A percentile compares a stretch with the other conserved stretches of the same genome.
Evolutionary conservation across 371 early-diverging fungal species (phyloP).

Genomic region (Mortierella sp.): DNA sequence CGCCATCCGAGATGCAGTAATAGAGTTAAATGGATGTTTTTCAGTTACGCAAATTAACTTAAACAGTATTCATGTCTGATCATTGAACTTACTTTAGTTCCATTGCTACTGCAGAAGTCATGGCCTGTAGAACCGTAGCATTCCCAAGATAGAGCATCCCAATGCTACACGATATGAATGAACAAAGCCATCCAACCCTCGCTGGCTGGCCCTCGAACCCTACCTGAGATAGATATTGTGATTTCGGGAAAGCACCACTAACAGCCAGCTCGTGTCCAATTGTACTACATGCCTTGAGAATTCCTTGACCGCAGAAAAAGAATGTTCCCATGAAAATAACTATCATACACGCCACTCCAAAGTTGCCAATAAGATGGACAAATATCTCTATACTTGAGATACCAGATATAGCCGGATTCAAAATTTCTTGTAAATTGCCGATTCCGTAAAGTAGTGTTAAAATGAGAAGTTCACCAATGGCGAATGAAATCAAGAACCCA

Average conservation of each 20-base stretch:
- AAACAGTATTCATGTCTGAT: neutral
- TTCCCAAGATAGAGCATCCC: constrained; percentile 32
- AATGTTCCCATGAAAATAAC: constrained; percentile 37
- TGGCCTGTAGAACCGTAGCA: constrained; percentile 26
- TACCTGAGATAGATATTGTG: constrained; percentile 22
- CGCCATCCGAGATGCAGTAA: too few relatives aligned
- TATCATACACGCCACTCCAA: constrained; percentile 21
- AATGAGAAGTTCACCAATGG: constrained; percentile 27
- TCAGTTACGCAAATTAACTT: neutral
- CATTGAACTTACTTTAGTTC: constrained; percentile 35
- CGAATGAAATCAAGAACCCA: constrained; percentile 30
- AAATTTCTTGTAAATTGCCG: constrained; percentile 14
- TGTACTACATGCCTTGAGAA: constrained; percentile 26
- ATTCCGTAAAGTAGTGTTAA: constrained; percentile 34
- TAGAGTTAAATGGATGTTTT: neutral
- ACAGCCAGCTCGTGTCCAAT: constrained; percentile 38
- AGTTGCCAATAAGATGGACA: constrained; percentile 21
- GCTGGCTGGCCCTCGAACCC: constrained; percentile 29
- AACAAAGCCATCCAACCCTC: constrained; percentile 34
- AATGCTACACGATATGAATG: constrained; percentile 17
- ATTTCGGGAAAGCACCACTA: constrained; percentile 32
- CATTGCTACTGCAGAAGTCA: constrained; percentile 39
- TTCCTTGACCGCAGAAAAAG: constrained; percentile 46
- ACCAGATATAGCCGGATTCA: constrained; percentile 32
- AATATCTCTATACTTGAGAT: constrained; percentile 30